These are phyloP conservation scores for Wickerhamia fluorescens DNA, from an alignment of 805 yeast species.

Conservation along the genomic window DNA sequence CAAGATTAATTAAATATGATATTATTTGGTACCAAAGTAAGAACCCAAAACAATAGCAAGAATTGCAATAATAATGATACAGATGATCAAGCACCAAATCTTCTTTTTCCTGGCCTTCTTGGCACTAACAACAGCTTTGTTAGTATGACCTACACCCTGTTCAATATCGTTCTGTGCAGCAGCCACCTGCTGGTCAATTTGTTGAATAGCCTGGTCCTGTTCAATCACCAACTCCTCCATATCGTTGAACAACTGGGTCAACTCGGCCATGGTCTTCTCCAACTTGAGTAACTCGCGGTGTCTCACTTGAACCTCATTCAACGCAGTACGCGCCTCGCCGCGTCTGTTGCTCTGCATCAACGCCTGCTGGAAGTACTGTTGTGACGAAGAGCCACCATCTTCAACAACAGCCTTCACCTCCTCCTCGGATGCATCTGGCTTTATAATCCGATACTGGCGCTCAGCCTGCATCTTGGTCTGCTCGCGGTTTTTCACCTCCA, in stretches of 20 bases:
- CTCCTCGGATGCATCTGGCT: constrained; percentile 75
- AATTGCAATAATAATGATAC: constrained; percentile 50
- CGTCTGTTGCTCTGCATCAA: constrained; percentile 77
- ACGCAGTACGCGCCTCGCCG: constrained; percentile 92
- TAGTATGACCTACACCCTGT: constrained; percentile 90
- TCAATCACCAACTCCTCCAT: constrained; percentile 95
- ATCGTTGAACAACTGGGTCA: constrained; percentile 89
- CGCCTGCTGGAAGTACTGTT: constrained; percentile 93
- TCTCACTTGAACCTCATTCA: constrained; percentile 92
- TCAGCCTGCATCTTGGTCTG: constrained; percentile 82
- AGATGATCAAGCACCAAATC: constrained; percentile 73
- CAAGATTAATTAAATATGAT: no score
- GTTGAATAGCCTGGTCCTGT: constrained; percentile 83
- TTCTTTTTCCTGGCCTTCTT: constrained; percentile 86
- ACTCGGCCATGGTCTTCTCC: constrained; percentile 92
- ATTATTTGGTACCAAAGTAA: constrained; percentile 43
- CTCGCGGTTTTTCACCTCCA: constrained; percentile 82
- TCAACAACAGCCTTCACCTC: constrained; percentile 83
- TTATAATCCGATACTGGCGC: constrained; percentile 86
- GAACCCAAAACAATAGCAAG: constrained; percentile 67
- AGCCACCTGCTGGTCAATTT: constrained; percentile 72
- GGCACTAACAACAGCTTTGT: constrained; percentile 83
- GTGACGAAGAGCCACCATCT: constrained; percentile 64
- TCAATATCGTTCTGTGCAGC: constrained; percentile 87
- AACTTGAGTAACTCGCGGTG: constrained; percentile 92